Evolutionary conservation across 768 basidiomycete species (phyloP).

Genomic region (Pulveroboletus sp.): DNA sequence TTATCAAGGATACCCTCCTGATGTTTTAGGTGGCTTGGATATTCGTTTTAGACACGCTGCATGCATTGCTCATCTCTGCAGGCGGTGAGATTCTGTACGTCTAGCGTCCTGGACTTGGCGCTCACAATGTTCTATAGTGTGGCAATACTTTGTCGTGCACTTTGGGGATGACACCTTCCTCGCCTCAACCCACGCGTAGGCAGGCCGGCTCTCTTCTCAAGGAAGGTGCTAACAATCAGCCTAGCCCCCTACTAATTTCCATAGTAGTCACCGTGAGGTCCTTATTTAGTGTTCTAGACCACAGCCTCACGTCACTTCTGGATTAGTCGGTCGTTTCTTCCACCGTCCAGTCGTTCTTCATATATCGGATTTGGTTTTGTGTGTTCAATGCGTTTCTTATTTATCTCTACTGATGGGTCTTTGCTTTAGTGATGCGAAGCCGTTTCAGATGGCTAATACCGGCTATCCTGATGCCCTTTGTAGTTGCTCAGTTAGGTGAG

Average conservation of each 20-base stretch:
- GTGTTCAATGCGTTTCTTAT: slow-evolving; percentile 5
- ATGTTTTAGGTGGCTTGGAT: slow-evolving; percentile 19
- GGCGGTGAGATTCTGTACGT: slow-evolving; percentile 13
- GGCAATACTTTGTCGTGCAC: slow-evolving; percentile 23
- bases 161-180: slow-evolving; percentile 17
- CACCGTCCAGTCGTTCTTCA: slow-evolving; percentile 25
- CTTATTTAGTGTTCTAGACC: background rate
- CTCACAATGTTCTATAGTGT: slow-evolving; percentile 14
- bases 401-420: background rate
- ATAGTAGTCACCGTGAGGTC: slow-evolving; percentile 21
- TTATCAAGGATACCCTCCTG: background rate
- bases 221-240: slow-evolving; percentile 5
- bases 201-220: slow-evolving; percentile 5
- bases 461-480: slow-evolving; percentile 14
- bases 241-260: slow-evolving; percentile 20
- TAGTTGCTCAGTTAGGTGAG: slow-evolving; percentile 18
- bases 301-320: slow-evolving; percentile 12
- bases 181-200: slow-evolving; percentile 18
- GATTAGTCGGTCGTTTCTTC: slow-evolving; percentile 18
- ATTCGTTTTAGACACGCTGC: slow-evolving; percentile 18
- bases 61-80: slow-evolving; percentile 13
- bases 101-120: background rate
- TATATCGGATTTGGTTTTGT: slow-evolving; percentile 24
- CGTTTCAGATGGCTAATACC: slow-evolving; percentile 20
- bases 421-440: slow-evolving; percentile 12